Percentiles rank a stretch among this genome's conserved stretches.
phyloP scores from a whole-genome alignment of 805 yeast genomes.

The Metschnikowia cerradonensis region DNA sequence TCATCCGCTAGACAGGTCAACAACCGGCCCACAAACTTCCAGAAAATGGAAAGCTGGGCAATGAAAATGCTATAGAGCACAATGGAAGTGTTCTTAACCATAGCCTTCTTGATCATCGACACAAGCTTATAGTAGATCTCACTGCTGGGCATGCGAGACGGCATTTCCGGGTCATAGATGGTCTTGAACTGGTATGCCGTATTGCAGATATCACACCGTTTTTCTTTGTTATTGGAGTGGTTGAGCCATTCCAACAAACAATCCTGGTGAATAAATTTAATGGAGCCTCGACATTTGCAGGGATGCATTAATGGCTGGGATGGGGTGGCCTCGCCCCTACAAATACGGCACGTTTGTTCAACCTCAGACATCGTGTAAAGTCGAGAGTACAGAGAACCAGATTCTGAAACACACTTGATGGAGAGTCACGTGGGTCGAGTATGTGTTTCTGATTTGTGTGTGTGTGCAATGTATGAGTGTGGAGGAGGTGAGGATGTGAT shows the following conservation, averaged over 20 bases:
- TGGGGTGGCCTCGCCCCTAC: slow-evolving; percentile 83
- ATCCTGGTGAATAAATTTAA: slow-evolving; percentile 88
- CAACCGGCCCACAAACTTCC: slow-evolving; percentile 52
- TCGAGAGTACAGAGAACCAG: neutral
- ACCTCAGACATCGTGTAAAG: slow-evolving; percentile 9
- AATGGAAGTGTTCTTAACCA: slow-evolving; percentile 21
- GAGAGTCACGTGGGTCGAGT: no score
- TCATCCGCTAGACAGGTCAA: slow-evolving; percentile 57
- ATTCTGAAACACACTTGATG: no score
- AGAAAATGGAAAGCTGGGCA: slow-evolving; percentile 54
- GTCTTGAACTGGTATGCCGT: slow-evolving; percentile 66
- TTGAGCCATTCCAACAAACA: slow-evolving; percentile 86
- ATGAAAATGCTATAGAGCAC: slow-evolving; percentile 39
- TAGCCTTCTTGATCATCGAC: slow-evolving; percentile 12
- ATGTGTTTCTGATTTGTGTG: neutral
- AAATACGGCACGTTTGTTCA: slow-evolving; percentile 77
- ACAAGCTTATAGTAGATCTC: slow-evolving; percentile 42
- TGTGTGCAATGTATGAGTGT: no score
- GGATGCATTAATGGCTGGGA: slow-evolving; percentile 85
- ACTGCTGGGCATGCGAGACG: slow-evolving; percentile 53
- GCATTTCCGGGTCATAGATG: slow-evolving; percentile 62
- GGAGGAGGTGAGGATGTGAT: neutral
- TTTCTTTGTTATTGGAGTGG: slow-evolving; percentile 55
- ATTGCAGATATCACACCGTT: slow-evolving; percentile 84
- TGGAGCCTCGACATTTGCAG: slow-evolving; percentile 91